Base-by-base conservation (phyloP, 208 protist species). In the Wallacemonas sp. region DNA sequence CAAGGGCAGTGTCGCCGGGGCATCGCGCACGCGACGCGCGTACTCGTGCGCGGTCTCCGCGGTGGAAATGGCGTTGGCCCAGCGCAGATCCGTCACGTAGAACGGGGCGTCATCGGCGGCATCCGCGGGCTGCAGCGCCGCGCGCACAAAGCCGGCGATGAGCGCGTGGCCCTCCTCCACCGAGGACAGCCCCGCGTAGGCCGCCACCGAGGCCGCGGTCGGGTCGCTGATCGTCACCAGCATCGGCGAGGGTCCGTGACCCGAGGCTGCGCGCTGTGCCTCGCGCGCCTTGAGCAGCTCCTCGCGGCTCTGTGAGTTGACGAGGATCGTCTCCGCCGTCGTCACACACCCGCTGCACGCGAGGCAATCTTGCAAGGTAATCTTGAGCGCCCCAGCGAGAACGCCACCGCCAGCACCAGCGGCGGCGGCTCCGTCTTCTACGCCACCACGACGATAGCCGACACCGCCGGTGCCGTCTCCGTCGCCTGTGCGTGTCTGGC, bases 261-360 rank as follows among this genome's bases (percentile, higher is more conserved):
- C 28, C 12, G 59, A 26, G n/a, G 18, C 3, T 2, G 39, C 22
- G 5, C 11, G 20, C 28, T 63, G 23, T 11, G 8, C 61, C 39
- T 39, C 26, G 16, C 74, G 66, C 8, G 62, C 50, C 23, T 66
- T 42, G 29, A 85, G 28, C 20, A 88, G 50, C 65, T 92, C 82
- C 7, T 67, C 57, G 20, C 77, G 73, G 64, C 82, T 87, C 70
- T 92, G 83, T 28, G 77, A 78, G 67, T 75, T 80, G 39, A 99
- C 91, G 2, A 99, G 81, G 8, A 99, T 86, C 42, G 90, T 97
- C 68, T 99, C 98, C 3, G 98, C 98, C 3, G 97, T 98, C 10
- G 98, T 99, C 54, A 99, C 91, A 81, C 98, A 99, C 0, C 98
- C 98, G 57, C 84, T 93, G 66, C 93, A 97, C 7, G 93, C 93